phyloP scores from a whole-genome alignment of 2,329 filamentous ascomycete genomes.

The Beauveria asiatica region DNA sequence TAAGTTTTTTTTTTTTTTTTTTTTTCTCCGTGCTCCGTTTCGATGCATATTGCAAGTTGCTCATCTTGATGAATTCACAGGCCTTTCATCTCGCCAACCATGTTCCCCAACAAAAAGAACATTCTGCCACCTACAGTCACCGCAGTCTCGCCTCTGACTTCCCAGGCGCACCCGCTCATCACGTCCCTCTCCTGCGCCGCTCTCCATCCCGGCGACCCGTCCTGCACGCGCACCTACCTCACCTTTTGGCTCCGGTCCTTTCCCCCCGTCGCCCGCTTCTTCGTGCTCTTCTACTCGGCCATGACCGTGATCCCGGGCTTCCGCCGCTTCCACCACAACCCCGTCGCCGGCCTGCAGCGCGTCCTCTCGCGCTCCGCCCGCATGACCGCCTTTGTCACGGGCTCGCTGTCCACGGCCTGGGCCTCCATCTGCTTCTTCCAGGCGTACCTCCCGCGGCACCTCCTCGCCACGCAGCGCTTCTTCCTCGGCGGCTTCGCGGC shows the following conservation, averaged over 20 bases:
- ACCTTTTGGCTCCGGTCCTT: conserved; percentile 82
- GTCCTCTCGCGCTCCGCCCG: conserved; percentile 63
- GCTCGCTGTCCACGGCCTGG: conserved; percentile 81
- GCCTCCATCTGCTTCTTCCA: conserved; percentile 86
- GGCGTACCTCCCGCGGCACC: conserved; percentile 60
- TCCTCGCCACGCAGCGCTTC: conserved; percentile 77
- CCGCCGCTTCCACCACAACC: conserved; percentile 59
- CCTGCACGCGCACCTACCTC: conserved; percentile 77
- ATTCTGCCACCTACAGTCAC: conserved; percentile 59
- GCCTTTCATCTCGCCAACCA: conserved; percentile 72
- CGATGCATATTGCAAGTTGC: not conserved
- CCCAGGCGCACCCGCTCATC: conserved; percentile 79
- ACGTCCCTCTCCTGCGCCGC: conserved; percentile 79
- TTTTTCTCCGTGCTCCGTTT: not conserved
- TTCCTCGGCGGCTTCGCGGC: conserved; percentile 82
- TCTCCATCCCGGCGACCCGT: conserved; percentile 80
- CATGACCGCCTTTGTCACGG: conserved; percentile 65
- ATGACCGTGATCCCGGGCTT: conserved; percentile 60
- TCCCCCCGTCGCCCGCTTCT: conserved; percentile 67
- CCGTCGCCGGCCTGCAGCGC: conserved; percentile 55
- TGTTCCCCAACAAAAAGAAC: conserved; percentile 64
- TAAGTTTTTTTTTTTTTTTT: conserved; percentile 40
- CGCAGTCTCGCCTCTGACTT: conserved; percentile 67
- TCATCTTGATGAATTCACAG: conserved; percentile 30
- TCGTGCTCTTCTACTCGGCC: conserved; percentile 64